Base-by-base conservation (phyloP, 305 asterid species). In the Rubia peregrina region DNA sequence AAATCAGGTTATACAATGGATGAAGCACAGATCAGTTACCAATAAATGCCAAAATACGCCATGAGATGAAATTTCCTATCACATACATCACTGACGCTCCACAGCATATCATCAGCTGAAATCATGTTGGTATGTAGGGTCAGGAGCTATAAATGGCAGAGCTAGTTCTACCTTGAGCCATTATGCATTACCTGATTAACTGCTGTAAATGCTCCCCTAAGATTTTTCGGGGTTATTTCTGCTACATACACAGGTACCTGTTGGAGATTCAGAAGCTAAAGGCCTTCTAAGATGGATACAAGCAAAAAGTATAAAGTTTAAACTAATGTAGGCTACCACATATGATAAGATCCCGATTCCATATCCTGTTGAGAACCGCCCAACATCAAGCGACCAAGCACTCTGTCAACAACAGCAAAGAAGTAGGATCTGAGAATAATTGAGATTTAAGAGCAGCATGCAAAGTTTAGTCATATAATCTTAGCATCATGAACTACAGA, bases 211-310 rank as follows among this genome's bases (percentile, higher is more conserved):
- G 83, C 90, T 60, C 96, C 98, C 72, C 96, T 86, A 73, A 88
- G 88, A 78, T 88, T 85, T 88, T 86, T 85, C 19, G 96, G 98
- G 7, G 98, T 80, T 82, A 90, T 85, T 84, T 92, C 96, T 22
- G 98, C 98, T 80, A 92, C 79, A 80, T 90, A 92, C 67, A 92
- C 82, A 38, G 96, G 98, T 70, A 91, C 96, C 96, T 91, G 68
- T 12, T 42, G 70, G 38, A 66, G 76, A 75, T 82, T 43, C 69
- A 68, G 67, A 77, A 76, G 68, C 73, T 67, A 64, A 76, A 26
- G 12, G 70, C 33, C 6, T 67, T 56, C 71, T 16, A 12, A 60
- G 65, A 56, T 36, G 67, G 6, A 59, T 24, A 19, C 42, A 49
- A 26, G 57, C 19, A 3, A 62, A 75, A 67, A 77, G 41, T 33